These are phyloP conservation scores for Metroxylon sagu DNA, from an alignment of 176 grass and related monocot genomes.

Conservation along the genomic window DNA sequence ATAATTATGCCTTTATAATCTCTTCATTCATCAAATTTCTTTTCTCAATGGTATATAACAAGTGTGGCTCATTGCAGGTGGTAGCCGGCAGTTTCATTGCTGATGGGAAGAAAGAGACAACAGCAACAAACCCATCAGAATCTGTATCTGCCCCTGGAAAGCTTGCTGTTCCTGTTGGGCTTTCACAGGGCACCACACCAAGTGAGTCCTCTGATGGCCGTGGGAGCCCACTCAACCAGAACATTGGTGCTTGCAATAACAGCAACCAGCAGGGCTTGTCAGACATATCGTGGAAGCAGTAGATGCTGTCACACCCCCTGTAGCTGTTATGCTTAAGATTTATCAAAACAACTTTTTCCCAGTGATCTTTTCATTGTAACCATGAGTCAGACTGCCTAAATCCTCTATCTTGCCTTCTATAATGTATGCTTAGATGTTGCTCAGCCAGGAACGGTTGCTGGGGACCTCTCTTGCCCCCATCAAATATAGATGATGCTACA, in stretches of 20 bases:
- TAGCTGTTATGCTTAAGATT: slow-evolving; percentile 15
- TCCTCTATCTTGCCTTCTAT: no score
- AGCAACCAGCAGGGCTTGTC: slow-evolving; percentile 53
- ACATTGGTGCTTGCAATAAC: slow-evolving; percentile 21
- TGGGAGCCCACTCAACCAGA: slow-evolving; percentile 54
- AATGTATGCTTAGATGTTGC: no score
- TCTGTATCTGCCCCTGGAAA: slow-evolving; percentile 31
- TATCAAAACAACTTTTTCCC: no score
- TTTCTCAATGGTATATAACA: no score
- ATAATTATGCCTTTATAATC: no score
- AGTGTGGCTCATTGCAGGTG: slow-evolving; percentile 30
- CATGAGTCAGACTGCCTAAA: no score
- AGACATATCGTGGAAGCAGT: slow-evolving; percentile 52
- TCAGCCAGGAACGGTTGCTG: no score
- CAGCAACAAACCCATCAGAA: slow-evolving; percentile 25
- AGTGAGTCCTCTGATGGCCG: slow-evolving; percentile 61
- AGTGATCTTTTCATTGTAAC: no score
- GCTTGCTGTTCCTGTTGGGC: neutral
- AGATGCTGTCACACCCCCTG: neutral
- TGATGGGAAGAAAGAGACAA: slow-evolving; percentile 42
- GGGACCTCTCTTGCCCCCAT: no score
- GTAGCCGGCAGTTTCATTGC: slow-evolving; percentile 69
- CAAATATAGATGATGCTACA: no score
- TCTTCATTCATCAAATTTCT: no score
- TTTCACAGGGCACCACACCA: slow-evolving; percentile 52